These are phyloP conservation scores for Plantago elongata DNA, from an alignment of 257 asterid genomes.

Conservation along the genomic window DNA sequence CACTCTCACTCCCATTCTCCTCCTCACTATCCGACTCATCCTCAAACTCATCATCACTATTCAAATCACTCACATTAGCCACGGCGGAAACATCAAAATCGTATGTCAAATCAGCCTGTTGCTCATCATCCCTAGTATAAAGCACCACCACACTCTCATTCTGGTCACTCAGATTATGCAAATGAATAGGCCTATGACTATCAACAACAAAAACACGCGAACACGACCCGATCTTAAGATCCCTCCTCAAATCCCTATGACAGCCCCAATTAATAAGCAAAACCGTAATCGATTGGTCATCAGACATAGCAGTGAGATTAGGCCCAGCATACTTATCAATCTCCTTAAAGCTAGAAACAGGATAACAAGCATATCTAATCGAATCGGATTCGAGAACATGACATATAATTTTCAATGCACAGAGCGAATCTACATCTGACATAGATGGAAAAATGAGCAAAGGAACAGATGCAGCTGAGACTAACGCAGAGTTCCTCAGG, in stretches of 20 bases:
- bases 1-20: slow-evolving; percentile 44
- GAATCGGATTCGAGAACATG: slow-evolving; percentile 91
- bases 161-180: slow-evolving; percentile 70
- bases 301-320: slow-evolving; percentile 33
- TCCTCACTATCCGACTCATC: slow-evolving; percentile 66
- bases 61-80: slow-evolving; percentile 79
- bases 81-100: slow-evolving; percentile 80
- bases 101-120: slow-evolving; percentile 75
- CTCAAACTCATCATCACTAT: slow-evolving; percentile 75
- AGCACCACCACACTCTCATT: slow-evolving; percentile 85
- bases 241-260: slow-evolving; percentile 80
- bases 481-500: slow-evolving; percentile 58
- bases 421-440: slow-evolving; percentile 90
- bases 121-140: slow-evolving; percentile 71
- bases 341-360: slow-evolving; percentile 85
- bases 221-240: slow-evolving; percentile 48
- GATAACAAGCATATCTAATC: slow-evolving; percentile 94
- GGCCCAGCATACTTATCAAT: slow-evolving; percentile 78
- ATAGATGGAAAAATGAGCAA: slow-evolving; percentile 86
- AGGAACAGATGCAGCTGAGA: slow-evolving; percentile 64
- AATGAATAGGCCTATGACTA: slow-evolving; percentile 95
- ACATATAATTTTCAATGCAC: slow-evolving; percentile 80
- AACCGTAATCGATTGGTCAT: slow-evolving; percentile 60
- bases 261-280: slow-evolving; percentile 96
- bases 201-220: slow-evolving; percentile 85